Conservation (phyloP, 1,139 yeast species). For the Candida glucosophila region DNA sequence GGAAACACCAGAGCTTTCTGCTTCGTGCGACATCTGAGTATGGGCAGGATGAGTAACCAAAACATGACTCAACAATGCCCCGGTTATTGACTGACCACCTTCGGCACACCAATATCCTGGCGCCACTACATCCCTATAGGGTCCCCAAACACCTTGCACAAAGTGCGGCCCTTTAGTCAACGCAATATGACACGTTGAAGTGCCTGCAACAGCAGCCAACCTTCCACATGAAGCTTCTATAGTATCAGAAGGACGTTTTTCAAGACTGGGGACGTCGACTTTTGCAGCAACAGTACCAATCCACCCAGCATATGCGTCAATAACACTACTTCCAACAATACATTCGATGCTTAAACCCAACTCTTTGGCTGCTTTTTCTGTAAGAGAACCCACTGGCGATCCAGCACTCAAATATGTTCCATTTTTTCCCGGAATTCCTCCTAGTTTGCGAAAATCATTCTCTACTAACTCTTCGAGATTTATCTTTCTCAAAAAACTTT, state of each 20-base stretch:
- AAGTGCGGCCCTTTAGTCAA: slow-evolving; percentile 79
- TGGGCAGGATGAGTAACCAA: slow-evolving; percentile 85
- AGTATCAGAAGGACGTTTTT: slow-evolving; percentile 28
- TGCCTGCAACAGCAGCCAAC: slow-evolving; percentile 96
- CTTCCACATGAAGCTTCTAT: slow-evolving; percentile 68
- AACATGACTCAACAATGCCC: slow-evolving; percentile 89
- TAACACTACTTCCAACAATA: slow-evolving; percentile 89
- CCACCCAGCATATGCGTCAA: slow-evolving; percentile 99
- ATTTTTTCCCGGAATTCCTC: slow-evolving; percentile 70
- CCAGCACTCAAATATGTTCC: slow-evolving; percentile 83
- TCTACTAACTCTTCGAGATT: slow-evolving; percentile 72
- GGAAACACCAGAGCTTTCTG: slow-evolving; percentile 60
- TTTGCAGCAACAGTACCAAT: slow-evolving; percentile 95
- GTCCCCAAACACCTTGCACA: slow-evolving; percentile 98
- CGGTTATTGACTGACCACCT: slow-evolving; percentile 97
- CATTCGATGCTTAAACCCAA: slow-evolving; percentile 75
- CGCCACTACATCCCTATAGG: slow-evolving; percentile 86
- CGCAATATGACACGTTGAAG: slow-evolving; percentile 93
- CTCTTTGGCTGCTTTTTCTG: slow-evolving; percentile 62
- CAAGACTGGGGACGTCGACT: slow-evolving; percentile 44
- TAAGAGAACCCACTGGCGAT: slow-evolving; percentile 70
- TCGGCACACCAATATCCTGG: slow-evolving; percentile 94
- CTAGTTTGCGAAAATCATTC: slow-evolving; percentile 69
- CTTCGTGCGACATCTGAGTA: slow-evolving; percentile 52
- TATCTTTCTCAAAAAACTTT: slow-evolving; percentile 58